Conservation (phyloP, 2,329 filamentous ascomycete genomes). For the Colletotrichum higginsianum region DNA sequence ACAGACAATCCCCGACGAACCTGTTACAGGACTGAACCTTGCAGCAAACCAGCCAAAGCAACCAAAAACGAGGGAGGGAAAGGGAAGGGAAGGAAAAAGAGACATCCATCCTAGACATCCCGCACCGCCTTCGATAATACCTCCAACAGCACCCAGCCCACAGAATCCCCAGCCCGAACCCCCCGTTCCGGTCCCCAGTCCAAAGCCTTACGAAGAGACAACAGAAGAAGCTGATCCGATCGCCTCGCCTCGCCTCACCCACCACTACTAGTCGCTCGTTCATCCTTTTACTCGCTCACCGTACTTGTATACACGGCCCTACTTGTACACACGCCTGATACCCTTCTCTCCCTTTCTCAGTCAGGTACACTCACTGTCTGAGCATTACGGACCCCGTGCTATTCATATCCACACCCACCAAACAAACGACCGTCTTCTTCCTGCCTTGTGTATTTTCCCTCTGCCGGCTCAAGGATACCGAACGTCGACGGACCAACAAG, state of each 20-base stretch:
- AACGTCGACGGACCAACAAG: constrained; percentile 5
- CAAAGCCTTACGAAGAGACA: constrained; percentile 13
- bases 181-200: neutral
- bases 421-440: constrained; percentile 12
- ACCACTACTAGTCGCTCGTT: constrained; percentile 15
- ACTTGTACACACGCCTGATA: neutral
- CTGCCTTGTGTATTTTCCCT: constrained; percentile 12
- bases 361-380: constrained; percentile 4
- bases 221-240: constrained; percentile 6
- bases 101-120: constrained; percentile 8
- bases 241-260: constrained; percentile 11
- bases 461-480: constrained; percentile 28
- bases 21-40: constrained; percentile 13
- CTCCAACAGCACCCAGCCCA: neutral
- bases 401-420: constrained; percentile 20
- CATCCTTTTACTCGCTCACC: constrained; percentile 12
- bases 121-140: neutral
- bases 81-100: neutral
- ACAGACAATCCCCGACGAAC: constrained; percentile 37
- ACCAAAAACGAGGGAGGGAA: too few relatives aligned
- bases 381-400: constrained; percentile 16
- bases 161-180: neutral
- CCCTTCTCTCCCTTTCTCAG: neutral
- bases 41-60: constrained; percentile 5
- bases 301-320: neutral